Evolutionary conservation across 129 eudicot species (phyloP), one percentile per base, ranked within the genome.

Genomic region (Centaurea solstitialis): DNA sequence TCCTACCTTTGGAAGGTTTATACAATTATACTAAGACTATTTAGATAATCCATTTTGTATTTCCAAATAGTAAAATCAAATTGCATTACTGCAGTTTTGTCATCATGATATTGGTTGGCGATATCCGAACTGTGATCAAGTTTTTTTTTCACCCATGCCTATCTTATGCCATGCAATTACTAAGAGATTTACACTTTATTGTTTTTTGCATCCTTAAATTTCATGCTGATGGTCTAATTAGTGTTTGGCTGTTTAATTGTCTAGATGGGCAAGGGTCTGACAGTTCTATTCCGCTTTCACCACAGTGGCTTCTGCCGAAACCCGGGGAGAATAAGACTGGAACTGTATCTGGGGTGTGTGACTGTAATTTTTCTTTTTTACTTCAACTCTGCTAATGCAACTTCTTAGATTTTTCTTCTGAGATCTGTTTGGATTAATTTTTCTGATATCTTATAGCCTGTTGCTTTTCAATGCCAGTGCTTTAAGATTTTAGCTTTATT

Each of bases 221-320:
- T 0, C 26, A 37, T 37, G n/a, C 24, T 6, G 40, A 9, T 4
- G 17, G 17, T 53, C 62, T 76, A 59, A 75, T 10, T 39, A 20
- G 23, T 40, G 5, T 53, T 43, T 80, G 47, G 6, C 62, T 80
- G 66, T 82, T 85, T 76, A 20, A 59, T 73, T 57, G 47, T 91
- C 86, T 75, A 95, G 99, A 91, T 85, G 78, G 80, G 78, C 92
- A 83, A 62, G 95, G 93, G 68, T 69, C 89, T 10, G 91, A 93
- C 90, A 91, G 80, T 89, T 62, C 92, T 12, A 88, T 95, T 53
- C 98, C 99, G 39, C 99, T 95, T 82, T 95, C 98, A 39, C 99
- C 99, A 23, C 99, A 95, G 87, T 95, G 99, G 99, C 98, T 93
- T 87, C 93, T 87, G 37, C 88, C 99, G 5, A 95, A 95, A 83